Evolutionary conservation across 305 asterid species (phyloP).

Genomic region (Rubia peregrina): DNA sequence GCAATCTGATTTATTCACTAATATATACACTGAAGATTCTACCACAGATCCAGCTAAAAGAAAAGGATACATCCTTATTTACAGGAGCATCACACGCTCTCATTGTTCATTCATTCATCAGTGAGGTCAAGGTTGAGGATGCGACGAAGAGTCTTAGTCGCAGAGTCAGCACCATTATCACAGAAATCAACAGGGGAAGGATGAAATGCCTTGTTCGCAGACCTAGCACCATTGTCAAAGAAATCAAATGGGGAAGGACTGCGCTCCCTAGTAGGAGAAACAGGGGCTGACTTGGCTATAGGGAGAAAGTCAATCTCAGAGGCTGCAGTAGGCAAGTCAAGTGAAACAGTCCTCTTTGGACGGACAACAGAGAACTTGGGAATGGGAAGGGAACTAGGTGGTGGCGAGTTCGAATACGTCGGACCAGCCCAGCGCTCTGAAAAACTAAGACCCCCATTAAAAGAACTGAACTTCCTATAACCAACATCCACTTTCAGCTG

Average conservation of each 20-base stretch:
- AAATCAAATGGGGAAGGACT: conserved; percentile 35
- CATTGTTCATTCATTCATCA: conserved; percentile 37
- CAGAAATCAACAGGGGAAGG: conserved; percentile 28
- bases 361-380: conserved; percentile 61
- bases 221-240: conserved; percentile 40
- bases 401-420: conserved; percentile 78
- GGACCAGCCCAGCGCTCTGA: conserved; percentile 96
- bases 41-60: conserved; percentile 24
- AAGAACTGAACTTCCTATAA: conserved; percentile 10
- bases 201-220: conserved; percentile 72
- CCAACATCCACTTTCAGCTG: conserved; percentile 25
- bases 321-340: conserved; percentile 44
- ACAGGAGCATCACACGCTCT: conserved; percentile 37
- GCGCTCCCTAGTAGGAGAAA: conserved; percentile 64
- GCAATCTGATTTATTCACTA: conserved; percentile 33
- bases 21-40: conserved; percentile 27
- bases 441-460: conserved; percentile 29
- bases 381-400: conserved; percentile 86
- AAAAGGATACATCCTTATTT: conserved; percentile 28
- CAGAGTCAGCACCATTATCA: conserved; percentile 45
- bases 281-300: conserved; percentile 71
- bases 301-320: conserved; percentile 40
- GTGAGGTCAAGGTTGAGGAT: conserved; percentile 77
- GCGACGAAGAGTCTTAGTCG: conserved; percentile 80
- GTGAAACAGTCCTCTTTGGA: conserved; percentile 64